These are phyloP conservation scores for Zangia roseola DNA, from an alignment of 768 basidiomycete species.

Conservation along the genomic window DNA sequence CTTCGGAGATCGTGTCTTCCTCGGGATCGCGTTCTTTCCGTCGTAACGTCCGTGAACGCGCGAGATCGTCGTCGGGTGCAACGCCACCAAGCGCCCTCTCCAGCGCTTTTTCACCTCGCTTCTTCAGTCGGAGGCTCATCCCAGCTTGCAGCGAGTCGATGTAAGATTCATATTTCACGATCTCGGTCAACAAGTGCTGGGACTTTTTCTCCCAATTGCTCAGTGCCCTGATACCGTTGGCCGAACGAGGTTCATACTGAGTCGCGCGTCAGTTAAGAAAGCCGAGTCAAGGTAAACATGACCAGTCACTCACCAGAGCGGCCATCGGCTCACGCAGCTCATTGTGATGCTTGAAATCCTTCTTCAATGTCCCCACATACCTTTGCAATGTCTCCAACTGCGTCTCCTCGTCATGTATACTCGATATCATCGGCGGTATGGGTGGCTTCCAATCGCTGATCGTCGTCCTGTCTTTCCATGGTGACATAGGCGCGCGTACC, in stretches of 20 bases:
- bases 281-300: background rate
- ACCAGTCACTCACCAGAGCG: slow-evolving; percentile 52
- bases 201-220: slow-evolving; percentile 94
- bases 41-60: slow-evolving; percentile 30
- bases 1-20: slow-evolving; percentile 49
- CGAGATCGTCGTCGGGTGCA: slow-evolving; percentile 32
- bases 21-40: slow-evolving; percentile 41
- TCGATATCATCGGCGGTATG: slow-evolving; percentile 77
- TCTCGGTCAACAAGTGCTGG: slow-evolving; percentile 85
- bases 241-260: slow-evolving; percentile 77
- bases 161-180: slow-evolving; percentile 94
- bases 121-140: slow-evolving; percentile 83
- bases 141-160: slow-evolving; percentile 84
- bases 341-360: slow-evolving; percentile 81
- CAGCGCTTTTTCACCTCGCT: slow-evolving; percentile 83
- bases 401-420: slow-evolving; percentile 86
- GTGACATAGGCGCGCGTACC: slow-evolving; percentile 64
- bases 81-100: slow-evolving; percentile 52
- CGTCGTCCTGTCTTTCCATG: slow-evolving; percentile 70
- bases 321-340: slow-evolving; percentile 81
- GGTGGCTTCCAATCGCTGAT: slow-evolving; percentile 97
- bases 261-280: slow-evolving; percentile 11
- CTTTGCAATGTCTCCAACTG: slow-evolving; percentile 88
- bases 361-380: slow-evolving; percentile 73
- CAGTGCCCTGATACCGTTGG: slow-evolving; percentile 72